phyloP scores from a whole-genome alignment of 1,139 yeast species.

The Hyphopichia khmerensis region DNA sequence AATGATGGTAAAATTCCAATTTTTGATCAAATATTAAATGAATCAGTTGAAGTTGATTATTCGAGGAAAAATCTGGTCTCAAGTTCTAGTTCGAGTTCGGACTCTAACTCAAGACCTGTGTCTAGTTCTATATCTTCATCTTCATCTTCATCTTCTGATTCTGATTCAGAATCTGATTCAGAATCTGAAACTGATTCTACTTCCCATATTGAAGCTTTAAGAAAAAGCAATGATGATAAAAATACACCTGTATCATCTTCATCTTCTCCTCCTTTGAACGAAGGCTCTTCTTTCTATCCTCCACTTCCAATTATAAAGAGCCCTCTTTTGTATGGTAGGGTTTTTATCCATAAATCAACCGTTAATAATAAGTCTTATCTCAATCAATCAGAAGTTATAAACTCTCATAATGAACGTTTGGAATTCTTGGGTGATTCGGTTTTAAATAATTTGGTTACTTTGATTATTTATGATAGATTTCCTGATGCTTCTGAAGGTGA shows the following conservation, averaged over 20 bases:
- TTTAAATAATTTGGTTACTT: conserved; percentile 69
- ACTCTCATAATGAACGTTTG: conserved; percentile 80
- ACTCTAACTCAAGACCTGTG: neutral
- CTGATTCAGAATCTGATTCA: too few species aligned
- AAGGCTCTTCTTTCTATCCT: neutral
- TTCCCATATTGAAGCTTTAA: too few species aligned
- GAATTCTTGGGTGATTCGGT: conserved; percentile 95
- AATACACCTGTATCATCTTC: too few species aligned
- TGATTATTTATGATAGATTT: conserved; percentile 61
- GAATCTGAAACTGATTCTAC: too few species aligned
- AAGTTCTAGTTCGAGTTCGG: neutral
- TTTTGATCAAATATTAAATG: conserved; percentile 45
- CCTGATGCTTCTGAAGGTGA: conserved; percentile 82
- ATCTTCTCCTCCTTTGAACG: neutral
- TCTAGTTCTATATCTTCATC: neutral
- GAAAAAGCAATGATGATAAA: neutral
- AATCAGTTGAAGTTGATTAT: conserved; percentile 11
- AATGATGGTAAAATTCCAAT: conserved; percentile 45
- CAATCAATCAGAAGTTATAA: conserved; percentile 54
- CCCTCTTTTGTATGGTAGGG: conserved; percentile 60
- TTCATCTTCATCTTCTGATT: too few species aligned
- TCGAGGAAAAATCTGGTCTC: neutral
- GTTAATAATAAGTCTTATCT: conserved; percentile 60
- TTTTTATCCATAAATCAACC: conserved; percentile 79
- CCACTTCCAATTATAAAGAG: conserved; percentile 43